Evolutionary conservation across 805 yeast species (phyloP), one percentile per base, ranked within the genome.

Genomic region (Priceomyces haplophilus): DNA sequence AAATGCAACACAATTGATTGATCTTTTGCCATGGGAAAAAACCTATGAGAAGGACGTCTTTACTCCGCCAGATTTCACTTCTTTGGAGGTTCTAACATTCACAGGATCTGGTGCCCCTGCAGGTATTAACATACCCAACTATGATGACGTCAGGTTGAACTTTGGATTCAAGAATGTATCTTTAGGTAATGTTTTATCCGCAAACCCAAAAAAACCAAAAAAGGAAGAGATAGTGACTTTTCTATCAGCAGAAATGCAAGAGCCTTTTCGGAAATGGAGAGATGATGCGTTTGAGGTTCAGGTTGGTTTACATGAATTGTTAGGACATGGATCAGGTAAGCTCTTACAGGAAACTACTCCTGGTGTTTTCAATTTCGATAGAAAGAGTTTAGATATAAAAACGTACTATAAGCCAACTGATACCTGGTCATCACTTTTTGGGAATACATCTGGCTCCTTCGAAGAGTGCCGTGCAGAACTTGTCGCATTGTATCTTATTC

Each of bases 401-500:
- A 80, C 93, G 2, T 85, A 72, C 65, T 88, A 88, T 65, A 80
- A 79, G 51, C 77, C 81, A 44, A 90, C 89, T 40, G 88, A 88
- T 60, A 88, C 96, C 3, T 88, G 96, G 96, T 91, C 95, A 3
- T 82, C 91, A 3, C 69, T 84, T 41, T 88, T 88, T 61, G 91
- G 96, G 8, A 72, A 84, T 3, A 62, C 83, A 47, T 85, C 96
- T 6, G 96, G 96, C 20, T 82, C 95, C 1, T 88, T 83, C 59
- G 97, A 88, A 64, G 97, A 88, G 63, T 88, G 96, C 61, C 79
- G 97, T 53, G 97, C 97, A 19, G 97, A 88, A 61, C 78, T 83
- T 45, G 95, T 88, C 37, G 96, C 96, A 4, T 77, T 88, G 79
- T 85, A 78, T 59, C 75, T 88, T 50, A 78, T 84, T 52, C 79